Evolutionary conservation across 768 basidiomycete species (phyloP), one percentile per base, ranked within the genome.

Genomic region (Macrolepiota fuliginosa): DNA sequence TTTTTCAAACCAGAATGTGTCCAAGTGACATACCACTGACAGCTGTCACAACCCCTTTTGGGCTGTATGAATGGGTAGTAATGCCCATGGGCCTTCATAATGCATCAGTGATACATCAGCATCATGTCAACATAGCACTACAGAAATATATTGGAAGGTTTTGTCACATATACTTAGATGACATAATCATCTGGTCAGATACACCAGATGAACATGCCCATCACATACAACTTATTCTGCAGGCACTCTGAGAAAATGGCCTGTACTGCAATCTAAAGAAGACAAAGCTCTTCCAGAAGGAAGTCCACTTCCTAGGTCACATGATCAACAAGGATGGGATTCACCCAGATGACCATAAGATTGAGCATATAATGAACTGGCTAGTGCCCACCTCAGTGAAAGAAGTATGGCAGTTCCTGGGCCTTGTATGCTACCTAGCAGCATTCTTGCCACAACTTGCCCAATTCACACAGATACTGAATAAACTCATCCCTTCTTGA

Each of bases 171-270:
- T 72, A 69, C 37, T 17, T 72, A 2, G 68, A 74, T 29, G 62
- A 73, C 32, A 70, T 70, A 79, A 67, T 82, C 15, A 79, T 81
- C 24, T 82, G 76, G 75, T 83, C 78, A 0, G 11, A 77, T 0
- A 62, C 68, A 0, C 13, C 74, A 0, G 74, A 73, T 2, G 73
- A 79, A 54, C 79, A 81, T n/a, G n/a, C n/a, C n/a, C n/a, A n/a
- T n/a, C 29, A 47, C 61, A 0, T 0, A 39, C 1, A 67, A 74
- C 52, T 67, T 0, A 69, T 79, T 17, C 65, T 79, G 0, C 67
- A 70, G 0, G 70, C 65, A 0, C 54, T 70, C 1, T 35, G n/a
- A n/a, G n/a, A n/a, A n/a, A n/a, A 32, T 13, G 61, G 69, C 1
- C 73, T 70, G 17, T 61, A 25, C 19, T 52, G 59, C 65, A 35